Base-by-base conservation (phyloP, 345 rosid genomes). In the Lagerstroemia speciosa region DNA sequence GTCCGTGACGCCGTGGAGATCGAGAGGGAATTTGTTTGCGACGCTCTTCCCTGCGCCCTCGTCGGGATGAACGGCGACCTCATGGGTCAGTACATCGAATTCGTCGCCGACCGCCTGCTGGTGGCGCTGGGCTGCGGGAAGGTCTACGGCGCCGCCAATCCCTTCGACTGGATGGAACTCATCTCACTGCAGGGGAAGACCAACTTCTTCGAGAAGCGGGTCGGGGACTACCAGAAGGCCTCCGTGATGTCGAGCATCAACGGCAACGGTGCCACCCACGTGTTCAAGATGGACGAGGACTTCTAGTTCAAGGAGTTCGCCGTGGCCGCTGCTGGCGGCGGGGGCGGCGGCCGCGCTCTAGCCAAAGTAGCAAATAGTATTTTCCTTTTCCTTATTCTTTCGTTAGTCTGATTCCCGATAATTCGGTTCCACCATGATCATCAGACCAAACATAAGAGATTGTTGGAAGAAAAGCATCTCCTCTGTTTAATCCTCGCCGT, bases 131-230 rank as follows among this genome's bases (percentile, higher is more conserved):
- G 92, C 43, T 83, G 66, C 72, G 85, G 84, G n/a, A 92, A 89
- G 81, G 63, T 83, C 66, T 92, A 87, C 72, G 72, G 72, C 53
- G 90, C 72, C 69, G 3, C 74, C 0, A 92, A 92, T 34, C 96
- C 98, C 0, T 92, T 92, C 75, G 98, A 92, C 73, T 92, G 98
- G 98, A 88, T 92, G 98, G 98, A 89, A 72, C 71, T 92, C 65
- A 92, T 92, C 0, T 86, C 92, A 2, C 78, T 89, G 52, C 98
- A 92, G 33, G 98, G 98, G 53, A 92, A 89, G 78, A 92, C 96
- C 0, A 89, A 92, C 66, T 92, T 92, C 74, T 92, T 92, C 7
- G 94, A 89, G 85, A 92, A 86, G 65, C 68, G 98, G 33, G 96
- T 89, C 2, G 96, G 94, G 0, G 98, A 89, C 53, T 92, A 87